These are phyloP conservation scores for Backusella mclennaniae DNA, from an alignment of 192 early-diverging fungal species.

Conservation along the genomic window DNA sequence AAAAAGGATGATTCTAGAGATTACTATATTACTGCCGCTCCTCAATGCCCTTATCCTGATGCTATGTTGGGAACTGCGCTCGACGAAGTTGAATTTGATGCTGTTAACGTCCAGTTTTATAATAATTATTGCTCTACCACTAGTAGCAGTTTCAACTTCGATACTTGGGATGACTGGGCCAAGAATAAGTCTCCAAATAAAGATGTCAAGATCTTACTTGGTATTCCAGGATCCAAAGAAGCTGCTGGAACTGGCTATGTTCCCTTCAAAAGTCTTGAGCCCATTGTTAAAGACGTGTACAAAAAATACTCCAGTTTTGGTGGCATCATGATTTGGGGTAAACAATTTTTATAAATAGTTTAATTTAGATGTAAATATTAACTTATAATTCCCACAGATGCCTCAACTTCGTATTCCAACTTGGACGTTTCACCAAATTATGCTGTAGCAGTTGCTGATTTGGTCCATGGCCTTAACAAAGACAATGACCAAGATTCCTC, in stretches of 20 bases:
- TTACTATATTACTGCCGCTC: constrained; percentile 67
- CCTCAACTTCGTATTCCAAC: constrained; percentile 61
- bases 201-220: constrained; percentile 62
- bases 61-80: constrained; percentile 58
- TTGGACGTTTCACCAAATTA: constrained; percentile 33
- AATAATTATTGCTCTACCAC: constrained; percentile 73
- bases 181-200: constrained; percentile 58
- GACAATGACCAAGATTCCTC: neutral
- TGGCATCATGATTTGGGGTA: constrained; percentile 72
- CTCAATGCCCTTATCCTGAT: constrained; percentile 77
- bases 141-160: constrained; percentile 65
- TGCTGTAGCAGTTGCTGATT: constrained; percentile 22
- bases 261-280: constrained; percentile 37
- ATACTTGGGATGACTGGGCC: constrained; percentile 73
- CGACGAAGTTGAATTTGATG: constrained; percentile 60
- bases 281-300: constrained; percentile 49
- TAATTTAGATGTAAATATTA: neutral
- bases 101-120: constrained; percentile 79
- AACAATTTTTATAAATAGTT: neutral
- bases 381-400: constrained; percentile 33
- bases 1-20: constrained; percentile 42
- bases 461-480: constrained; percentile 10
- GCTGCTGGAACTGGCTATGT: constrained; percentile 64
- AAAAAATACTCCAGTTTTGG: constrained; percentile 58
- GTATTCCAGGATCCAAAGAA: constrained; percentile 58